Evolutionary conservation across 805 yeast genomes (phyloP), one percentile per base, ranked within the genome.

Genomic region (Candida tibetensis): DNA sequence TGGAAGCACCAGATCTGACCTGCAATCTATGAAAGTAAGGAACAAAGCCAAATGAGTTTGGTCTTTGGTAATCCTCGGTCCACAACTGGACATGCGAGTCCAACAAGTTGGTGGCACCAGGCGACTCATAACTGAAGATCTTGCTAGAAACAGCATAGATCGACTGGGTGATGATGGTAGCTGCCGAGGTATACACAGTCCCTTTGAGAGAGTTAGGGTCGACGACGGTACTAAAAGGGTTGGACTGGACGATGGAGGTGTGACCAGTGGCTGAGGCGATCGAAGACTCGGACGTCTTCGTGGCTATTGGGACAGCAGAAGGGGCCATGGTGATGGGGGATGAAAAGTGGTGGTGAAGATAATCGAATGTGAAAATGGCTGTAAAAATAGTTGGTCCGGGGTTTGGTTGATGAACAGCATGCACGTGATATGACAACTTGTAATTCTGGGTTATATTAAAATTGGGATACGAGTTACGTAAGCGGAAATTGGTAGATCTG

Each of bases 1-100:
- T 74, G 32, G 91, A 86, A 22, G 96, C 93, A 51, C 96, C 97
- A 2, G 83, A 69, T 58, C 95, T 79, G 40, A 86, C 76, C 54
- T 89, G 88, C 40, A 82, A 60, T 46, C 74, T 66, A 54, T 78
- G 69, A 48, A 82, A 61, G 37, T 69, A 69, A 18, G 95, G 93
- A 38, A 81, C 77, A n/a, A 58, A 62, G 17, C 80, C 81, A 32
- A 60, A 54, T 10, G 77, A 66, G 55, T 83, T 82, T 28, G 57
- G 53, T 31, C 71, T 52, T 52, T 76, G 72, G 53, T 68, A 69
- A 34, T 69, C 60, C 32, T 66, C 58, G 30, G 71, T 56, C 95
- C 95, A 88, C 36, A 72, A 59, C 44, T 68, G 69, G 45, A 83
- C 55, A 33, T 77, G 71, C n/a, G 69, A 58, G 57, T 83, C 87